A percentile compares a stretch with the other conserved stretches of the same genome.
phyloP scores from a whole-genome alignment of 805 yeast species.

The Cyberlindnera bimundalis region DNA sequence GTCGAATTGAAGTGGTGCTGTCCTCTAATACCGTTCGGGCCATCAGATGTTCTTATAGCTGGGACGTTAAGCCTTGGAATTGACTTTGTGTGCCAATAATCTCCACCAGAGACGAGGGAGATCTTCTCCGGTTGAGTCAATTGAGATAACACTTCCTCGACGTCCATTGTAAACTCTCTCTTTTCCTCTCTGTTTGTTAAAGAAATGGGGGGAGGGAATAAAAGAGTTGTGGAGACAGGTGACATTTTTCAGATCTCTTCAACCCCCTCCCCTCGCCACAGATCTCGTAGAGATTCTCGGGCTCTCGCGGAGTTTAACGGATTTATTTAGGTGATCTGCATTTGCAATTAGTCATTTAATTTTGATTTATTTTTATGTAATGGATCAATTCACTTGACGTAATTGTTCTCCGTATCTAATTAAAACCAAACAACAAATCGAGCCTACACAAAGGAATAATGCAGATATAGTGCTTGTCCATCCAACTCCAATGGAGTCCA shows the following conservation, averaged over 20 bases:
- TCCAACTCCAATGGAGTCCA: slow-evolving; percentile 50
- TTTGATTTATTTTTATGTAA: too few species aligned
- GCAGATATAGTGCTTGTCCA: slow-evolving; percentile 54
- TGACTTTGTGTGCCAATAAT: slow-evolving; percentile 45
- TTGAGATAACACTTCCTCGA: slow-evolving; percentile 17
- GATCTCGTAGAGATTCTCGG: slow-evolving; percentile 7
- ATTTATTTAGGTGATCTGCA: too few species aligned
- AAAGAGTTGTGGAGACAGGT: too few species aligned
- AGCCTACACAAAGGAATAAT: slow-evolving; percentile 38
- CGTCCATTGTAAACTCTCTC: slow-evolving; percentile 18
- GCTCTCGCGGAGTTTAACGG: too few species aligned
- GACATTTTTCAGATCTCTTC: too few species aligned
- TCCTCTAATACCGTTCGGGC: slow-evolving; percentile 63
- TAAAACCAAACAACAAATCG: slow-evolving; percentile 31
- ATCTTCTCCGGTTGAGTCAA: slow-evolving; percentile 19
- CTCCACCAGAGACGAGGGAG: slow-evolving; percentile 32
- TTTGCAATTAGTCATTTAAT: too few species aligned
- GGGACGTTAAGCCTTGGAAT: slow-evolving; percentile 38
- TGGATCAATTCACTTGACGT: too few species aligned
- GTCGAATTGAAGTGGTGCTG: slow-evolving; percentile 45
- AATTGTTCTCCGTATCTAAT: slow-evolving; percentile 39
- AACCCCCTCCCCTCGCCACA: too few species aligned
- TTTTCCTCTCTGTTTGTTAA: too few species aligned
- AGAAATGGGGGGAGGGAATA: too few species aligned
- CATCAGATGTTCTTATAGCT: slow-evolving; percentile 46